Conservation (phyloP, 768 basidiomycete species). For the Boletellus sp. region DNA sequence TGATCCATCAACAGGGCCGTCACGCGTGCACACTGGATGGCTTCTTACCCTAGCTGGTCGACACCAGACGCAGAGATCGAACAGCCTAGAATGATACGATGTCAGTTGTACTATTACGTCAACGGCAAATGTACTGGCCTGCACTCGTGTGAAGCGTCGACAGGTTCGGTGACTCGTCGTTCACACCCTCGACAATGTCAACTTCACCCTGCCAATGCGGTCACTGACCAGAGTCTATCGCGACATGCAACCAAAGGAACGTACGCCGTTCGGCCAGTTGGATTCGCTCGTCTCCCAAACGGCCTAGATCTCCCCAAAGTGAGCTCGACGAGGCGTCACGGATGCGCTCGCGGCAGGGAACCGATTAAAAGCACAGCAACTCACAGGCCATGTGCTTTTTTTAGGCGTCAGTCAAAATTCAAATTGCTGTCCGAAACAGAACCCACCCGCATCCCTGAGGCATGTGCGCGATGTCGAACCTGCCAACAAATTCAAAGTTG, state of each 20-base stretch:
- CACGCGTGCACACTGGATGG: too few species aligned
- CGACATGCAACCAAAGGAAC: not conserved
- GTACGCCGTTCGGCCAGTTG: slow-evolving; percentile 27
- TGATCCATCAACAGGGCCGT: not conserved
- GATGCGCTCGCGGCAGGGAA: not conserved
- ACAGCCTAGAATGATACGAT: slow-evolving; percentile 15
- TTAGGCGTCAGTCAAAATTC: not conserved
- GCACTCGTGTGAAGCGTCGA: slow-evolving; percentile 55
- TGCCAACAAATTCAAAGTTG: not conserved
- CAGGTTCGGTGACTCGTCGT: slow-evolving; percentile 49
- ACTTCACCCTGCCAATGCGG: slow-evolving; percentile 24
- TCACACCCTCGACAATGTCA: slow-evolving; percentile 41
- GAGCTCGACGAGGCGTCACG: slow-evolving; percentile 8
- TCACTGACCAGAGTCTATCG: not conserved
- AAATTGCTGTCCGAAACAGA: not conserved
- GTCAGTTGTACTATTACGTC: not conserved
- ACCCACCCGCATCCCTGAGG: slow-evolving; percentile 34
- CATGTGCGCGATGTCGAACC: slow-evolving; percentile 36
- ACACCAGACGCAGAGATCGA: slow-evolving; percentile 23
- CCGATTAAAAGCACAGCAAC: not conserved
- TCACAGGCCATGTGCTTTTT: slow-evolving; percentile 36
- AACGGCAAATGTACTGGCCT: slow-evolving; percentile 26
- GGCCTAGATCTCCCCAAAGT: slow-evolving; percentile 18
- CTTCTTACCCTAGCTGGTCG: slow-evolving; percentile 23
- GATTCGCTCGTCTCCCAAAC: slow-evolving; percentile 26